Evolutionary conservation across 768 basidiomycete species (phyloP).

Genomic region (Suillus discolor): DNA sequence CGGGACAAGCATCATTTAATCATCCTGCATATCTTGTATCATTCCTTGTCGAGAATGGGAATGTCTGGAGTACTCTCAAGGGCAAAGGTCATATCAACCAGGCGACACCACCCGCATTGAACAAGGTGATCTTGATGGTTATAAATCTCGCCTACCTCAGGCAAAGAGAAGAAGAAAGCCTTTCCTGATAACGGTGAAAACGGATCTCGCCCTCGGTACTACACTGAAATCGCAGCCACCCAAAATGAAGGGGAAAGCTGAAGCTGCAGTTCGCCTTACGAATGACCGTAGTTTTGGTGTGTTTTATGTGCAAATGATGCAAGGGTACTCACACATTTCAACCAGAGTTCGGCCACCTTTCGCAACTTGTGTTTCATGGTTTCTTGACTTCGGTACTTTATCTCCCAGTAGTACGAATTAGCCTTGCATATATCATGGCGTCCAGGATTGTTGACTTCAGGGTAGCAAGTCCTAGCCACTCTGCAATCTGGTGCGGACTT

Average conservation of each 20-base stretch:
- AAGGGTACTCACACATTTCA: slow-evolving; percentile 2
- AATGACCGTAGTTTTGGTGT: slow-evolving; percentile 68
- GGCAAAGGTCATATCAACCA: slow-evolving; percentile 66
- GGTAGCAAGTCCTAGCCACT: slow-evolving; percentile 65
- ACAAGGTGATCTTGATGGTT: slow-evolving; percentile 50
- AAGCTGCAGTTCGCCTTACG: slow-evolving; percentile 67
- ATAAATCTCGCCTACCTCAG: slow-evolving; percentile 20
- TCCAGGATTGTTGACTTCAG: slow-evolving; percentile 62
- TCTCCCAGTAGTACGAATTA: neutral
- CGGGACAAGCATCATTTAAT: neutral
- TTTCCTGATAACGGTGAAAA: slow-evolving; percentile 39
- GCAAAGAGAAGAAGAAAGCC: slow-evolving; percentile 40
- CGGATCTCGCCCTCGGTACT: slow-evolving; percentile 63
- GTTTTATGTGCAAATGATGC: slow-evolving; percentile 13
- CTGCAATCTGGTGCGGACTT: slow-evolving; percentile 77
- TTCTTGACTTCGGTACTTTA: slow-evolving; percentile 66
- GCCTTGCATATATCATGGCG: neutral
- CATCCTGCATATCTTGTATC: slow-evolving; percentile 59
- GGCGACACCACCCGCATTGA: slow-evolving; percentile 62
- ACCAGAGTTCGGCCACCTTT: slow-evolving; percentile 79
- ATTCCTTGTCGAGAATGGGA: slow-evolving; percentile 52
- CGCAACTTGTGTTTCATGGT: slow-evolving; percentile 72
- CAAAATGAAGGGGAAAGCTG: slow-evolving; percentile 49
- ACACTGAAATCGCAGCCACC: slow-evolving; percentile 64
- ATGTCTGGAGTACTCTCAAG: slow-evolving; percentile 78